A percentile compares a stretch with the other conserved stretches of the same genome.
phyloP scores from a whole-genome alignment of 768 basidiomycete species.

The Gloeophyllum trabeum region DNA sequence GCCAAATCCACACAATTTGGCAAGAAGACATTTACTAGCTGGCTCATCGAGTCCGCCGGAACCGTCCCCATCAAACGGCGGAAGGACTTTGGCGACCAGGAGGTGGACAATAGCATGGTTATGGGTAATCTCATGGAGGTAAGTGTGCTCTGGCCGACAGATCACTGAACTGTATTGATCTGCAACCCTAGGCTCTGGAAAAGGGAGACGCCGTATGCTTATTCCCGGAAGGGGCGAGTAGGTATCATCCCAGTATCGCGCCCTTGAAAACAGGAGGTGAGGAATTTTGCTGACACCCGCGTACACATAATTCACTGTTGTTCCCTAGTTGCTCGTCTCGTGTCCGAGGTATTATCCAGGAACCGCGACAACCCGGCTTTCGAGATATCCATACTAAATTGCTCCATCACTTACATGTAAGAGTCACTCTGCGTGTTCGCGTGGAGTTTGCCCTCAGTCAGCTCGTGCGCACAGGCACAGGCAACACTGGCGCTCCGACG shows the following conservation, averaged over 20 bases:
- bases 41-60: slow-evolving; percentile 84
- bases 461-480: slow-evolving; percentile 66
- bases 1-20: slow-evolving; percentile 87
- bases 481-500: slow-evolving; percentile 82
- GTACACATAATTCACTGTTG: slow-evolving; percentile 1
- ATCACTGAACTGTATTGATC: slow-evolving; percentile 6
- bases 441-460: no score
- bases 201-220: slow-evolving; percentile 69
- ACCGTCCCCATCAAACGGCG: slow-evolving; percentile 74
- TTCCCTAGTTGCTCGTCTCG: slow-evolving; percentile 59
- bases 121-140: slow-evolving; percentile 67
- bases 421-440: no score
- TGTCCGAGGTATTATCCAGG: slow-evolving; percentile 66
- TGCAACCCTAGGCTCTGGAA: slow-evolving; percentile 73
- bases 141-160: slow-evolving; percentile 4
- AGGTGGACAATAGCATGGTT: slow-evolving; percentile 52
- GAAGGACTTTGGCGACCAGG: slow-evolving; percentile 50
- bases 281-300: slow-evolving; percentile 7
- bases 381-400: slow-evolving; percentile 61
- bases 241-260: slow-evolving; percentile 80
- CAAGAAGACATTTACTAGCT: slow-evolving; percentile 72
- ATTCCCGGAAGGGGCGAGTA: slow-evolving; percentile 81
- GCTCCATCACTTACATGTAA: slow-evolving; percentile 77
- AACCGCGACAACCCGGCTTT: slow-evolving; percentile 61
- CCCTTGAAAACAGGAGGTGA: slow-evolving; percentile 80